Percentiles rank a stretch among this genome's conserved stretches.
Conservation (phyloP, 1,139 yeast genomes). For the Spathaspora sp. region DNA sequence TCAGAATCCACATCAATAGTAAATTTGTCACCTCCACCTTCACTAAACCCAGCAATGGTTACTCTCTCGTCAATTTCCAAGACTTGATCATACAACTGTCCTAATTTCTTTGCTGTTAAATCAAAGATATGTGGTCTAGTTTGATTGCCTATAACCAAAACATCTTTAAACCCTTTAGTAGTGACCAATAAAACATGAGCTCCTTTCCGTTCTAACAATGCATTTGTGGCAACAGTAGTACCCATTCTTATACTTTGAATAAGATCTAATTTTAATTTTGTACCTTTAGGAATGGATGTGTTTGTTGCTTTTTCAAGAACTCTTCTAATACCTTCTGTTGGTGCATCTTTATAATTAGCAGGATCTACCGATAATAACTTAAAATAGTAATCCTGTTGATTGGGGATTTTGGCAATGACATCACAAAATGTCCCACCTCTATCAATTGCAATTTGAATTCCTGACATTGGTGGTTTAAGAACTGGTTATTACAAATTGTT, state of each 20-base stretch:
- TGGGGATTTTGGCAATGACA: constrained; percentile 55
- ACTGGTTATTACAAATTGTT: not conserved
- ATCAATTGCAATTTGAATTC: constrained; percentile 39
- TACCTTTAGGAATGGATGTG: constrained; percentile 43
- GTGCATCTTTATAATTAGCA: constrained; percentile 81
- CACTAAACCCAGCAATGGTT: constrained; percentile 37
- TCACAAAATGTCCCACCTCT: constrained; percentile 92
- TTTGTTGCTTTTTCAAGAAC: constrained; percentile 62
- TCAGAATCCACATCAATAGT: constrained; percentile 18
- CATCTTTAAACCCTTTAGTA: constrained; percentile 53
- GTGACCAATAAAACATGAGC: constrained; percentile 51
- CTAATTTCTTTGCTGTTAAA: constrained; percentile 36
- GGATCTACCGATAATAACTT: constrained; percentile 88
- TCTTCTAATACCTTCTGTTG: constrained; percentile 85
- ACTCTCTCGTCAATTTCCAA: constrained; percentile 45
- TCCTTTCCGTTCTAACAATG: constrained; percentile 50
- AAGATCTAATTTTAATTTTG: constrained; percentile 28
- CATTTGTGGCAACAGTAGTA: constrained; percentile 43
- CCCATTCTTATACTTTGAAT: constrained; percentile 40
- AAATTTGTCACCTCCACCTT: constrained; percentile 41
- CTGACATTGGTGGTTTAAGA: constrained; percentile 5
- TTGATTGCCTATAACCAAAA: constrained; percentile 42
- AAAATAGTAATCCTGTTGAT: constrained; percentile 38
- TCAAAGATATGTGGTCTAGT: constrained; percentile 41
- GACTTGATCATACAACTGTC: constrained; percentile 34